These are phyloP conservation scores for Psilocybe azurescens DNA, from an alignment of 768 basidiomycete species.

Conservation along the genomic window DNA sequence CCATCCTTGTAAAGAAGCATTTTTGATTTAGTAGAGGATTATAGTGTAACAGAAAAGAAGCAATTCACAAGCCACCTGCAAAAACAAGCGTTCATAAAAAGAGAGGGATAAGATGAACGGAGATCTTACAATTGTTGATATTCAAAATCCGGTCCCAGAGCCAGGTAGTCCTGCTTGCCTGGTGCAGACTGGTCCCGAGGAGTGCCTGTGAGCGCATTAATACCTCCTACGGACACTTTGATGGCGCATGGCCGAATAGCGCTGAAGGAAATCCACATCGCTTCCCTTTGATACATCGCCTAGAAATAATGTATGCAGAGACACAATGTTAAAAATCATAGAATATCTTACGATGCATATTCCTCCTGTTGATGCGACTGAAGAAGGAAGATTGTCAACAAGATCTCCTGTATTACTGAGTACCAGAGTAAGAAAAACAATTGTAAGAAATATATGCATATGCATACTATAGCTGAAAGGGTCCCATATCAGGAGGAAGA, in stretches of 20 bases:
- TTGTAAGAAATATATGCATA: not conserved
- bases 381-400: conserved; percentile 20
- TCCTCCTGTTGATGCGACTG: conserved; percentile 27
- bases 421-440: not conserved
- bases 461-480: conserved; percentile 27
- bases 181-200: conserved; percentile 13
- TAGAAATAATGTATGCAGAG: not conserved
- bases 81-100: not conserved
- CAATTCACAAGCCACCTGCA: conserved; percentile 24
- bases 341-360: conserved; percentile 27
- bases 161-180: conserved; percentile 31
- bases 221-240: conserved; percentile 34
- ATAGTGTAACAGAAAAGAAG: not conserved
- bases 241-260: conserved; percentile 18
- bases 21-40: too few species aligned
- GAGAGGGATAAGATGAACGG: not conserved
- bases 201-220: conserved; percentile 32
- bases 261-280: conserved; percentile 34
- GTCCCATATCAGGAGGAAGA: conserved; percentile 29
- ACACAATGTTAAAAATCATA: not conserved
- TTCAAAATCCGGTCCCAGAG: conserved; percentile 6
- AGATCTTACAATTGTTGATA: conserved; percentile 21
- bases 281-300: conserved; percentile 34
- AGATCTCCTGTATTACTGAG: not conserved
- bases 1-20: conserved; percentile 21